A percentile compares a stretch with the other conserved stretches of the same genome.
Conservation (phyloP, 1,139 yeast genomes). For the Zhuliangozyma blackwelliae region DNA sequence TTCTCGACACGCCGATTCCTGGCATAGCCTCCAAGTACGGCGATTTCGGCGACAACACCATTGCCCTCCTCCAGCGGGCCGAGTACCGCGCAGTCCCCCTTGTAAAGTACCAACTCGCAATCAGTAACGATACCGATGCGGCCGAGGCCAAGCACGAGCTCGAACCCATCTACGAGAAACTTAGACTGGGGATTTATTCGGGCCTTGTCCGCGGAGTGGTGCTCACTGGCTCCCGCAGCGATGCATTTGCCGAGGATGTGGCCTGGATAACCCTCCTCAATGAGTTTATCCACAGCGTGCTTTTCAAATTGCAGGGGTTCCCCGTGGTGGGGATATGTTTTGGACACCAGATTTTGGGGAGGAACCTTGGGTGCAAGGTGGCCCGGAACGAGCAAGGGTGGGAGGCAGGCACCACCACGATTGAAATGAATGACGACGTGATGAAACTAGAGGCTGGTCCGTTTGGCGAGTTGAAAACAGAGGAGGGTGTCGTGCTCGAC, state of each 20-base stretch:
- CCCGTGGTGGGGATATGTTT: constrained; percentile 72
- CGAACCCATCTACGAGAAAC: constrained; percentile 4
- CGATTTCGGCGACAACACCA: constrained; percentile 51
- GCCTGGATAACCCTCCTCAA: constrained; percentile 52
- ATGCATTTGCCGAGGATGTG: constrained; percentile 46
- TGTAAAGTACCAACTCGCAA: constrained; percentile 40
- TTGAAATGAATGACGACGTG: constrained; percentile 44
- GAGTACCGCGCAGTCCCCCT: constrained; percentile 11
- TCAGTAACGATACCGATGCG: constrained; percentile 8
- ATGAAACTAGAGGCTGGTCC: constrained; percentile 27
- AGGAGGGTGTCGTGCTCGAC: constrained; percentile 17
- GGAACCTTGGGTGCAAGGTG: constrained; percentile 60
- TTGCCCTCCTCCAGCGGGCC: constrained; percentile 20
- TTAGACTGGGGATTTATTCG: constrained; percentile 19
- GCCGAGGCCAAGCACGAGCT: constrained; percentile 2
- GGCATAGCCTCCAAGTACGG: constrained; percentile 33
- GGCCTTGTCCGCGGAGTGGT: constrained; percentile 44
- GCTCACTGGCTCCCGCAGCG: constrained; percentile 64
- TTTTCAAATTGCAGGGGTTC: constrained; percentile 21
- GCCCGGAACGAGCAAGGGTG: constrained; percentile 60
- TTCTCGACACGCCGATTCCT: constrained; percentile 41
- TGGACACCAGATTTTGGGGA: constrained; percentile 78
- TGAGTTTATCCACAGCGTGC: constrained; percentile 32
- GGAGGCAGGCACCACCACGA: constrained; percentile 63
- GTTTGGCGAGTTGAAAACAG: constrained; percentile 17